These are phyloP conservation scores for Yamadazyma triangularis DNA, from an alignment of 1,139 yeast species.

Conservation along the genomic window DNA sequence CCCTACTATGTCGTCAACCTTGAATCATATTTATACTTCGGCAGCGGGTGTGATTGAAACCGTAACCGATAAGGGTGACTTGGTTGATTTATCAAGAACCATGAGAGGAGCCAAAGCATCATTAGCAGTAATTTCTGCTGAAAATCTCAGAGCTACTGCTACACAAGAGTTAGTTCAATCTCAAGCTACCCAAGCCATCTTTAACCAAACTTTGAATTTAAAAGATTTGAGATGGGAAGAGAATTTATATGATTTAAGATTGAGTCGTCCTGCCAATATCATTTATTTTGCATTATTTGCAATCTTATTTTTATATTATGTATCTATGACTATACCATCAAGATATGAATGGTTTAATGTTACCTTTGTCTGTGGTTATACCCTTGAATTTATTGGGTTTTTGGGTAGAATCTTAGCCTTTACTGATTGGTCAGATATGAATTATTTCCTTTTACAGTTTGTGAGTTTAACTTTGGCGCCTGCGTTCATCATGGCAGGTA, in stretches of 20 bases:
- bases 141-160: conserved; percentile 36
- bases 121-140: conserved; percentile 28
- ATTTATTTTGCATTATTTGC: conserved; percentile 25
- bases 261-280: conserved; percentile 26
- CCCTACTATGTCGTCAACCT: conserved; percentile 17
- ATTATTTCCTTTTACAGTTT: conserved; percentile 28
- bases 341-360: conserved; percentile 27
- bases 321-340: conserved; percentile 18
- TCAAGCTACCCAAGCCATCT: conserved; percentile 28
- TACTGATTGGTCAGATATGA: conserved; percentile 26
- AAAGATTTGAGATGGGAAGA: conserved; percentile 22
- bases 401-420: conserved; percentile 53
- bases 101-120: conserved; percentile 38
- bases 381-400: conserved; percentile 55
- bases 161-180: conserved; percentile 24
- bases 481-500: conserved; percentile 37
- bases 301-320: conserved; percentile 17
- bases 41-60: conserved; percentile 14
- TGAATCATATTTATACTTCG: conserved; percentile 14
- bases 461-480: conserved; percentile 35
- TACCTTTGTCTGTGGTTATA: conserved; percentile 25
- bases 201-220: conserved; percentile 29
- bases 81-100: conserved; percentile 18
- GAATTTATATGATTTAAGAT: conserved; percentile 20
- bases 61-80: conserved; percentile 8